These are phyloP conservation scores for Fusarium tricinctum DNA, from an alignment of 2,329 filamentous ascomycete species.

Conservation along the genomic window DNA sequence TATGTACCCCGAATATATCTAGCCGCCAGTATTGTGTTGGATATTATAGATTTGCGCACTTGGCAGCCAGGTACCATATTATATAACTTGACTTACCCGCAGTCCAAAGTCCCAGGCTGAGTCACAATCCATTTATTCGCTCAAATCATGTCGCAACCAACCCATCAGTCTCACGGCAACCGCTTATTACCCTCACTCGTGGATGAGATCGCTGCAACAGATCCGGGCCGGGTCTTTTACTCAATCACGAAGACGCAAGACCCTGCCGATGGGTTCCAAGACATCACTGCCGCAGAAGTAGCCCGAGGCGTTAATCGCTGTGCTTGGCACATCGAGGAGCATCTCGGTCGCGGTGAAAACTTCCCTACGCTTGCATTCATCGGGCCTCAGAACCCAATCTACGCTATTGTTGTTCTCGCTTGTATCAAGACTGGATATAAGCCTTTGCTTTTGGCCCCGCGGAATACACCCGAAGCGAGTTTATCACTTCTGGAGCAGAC, in stretches of 20 bases:
- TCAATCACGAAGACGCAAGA: conserved; percentile 53
- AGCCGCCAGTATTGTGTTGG: too few relatives aligned
- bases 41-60: too few relatives aligned
- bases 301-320: conserved; percentile 52
- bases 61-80: too few relatives aligned
- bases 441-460: conserved; percentile 52
- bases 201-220: conserved; percentile 42
- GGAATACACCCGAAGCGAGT: conserved; percentile 51
- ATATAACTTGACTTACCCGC: neutral
- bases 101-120: neutral
- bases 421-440: conserved; percentile 61
- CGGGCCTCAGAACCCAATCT: conserved; percentile 54
- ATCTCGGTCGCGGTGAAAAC: conserved; percentile 46
- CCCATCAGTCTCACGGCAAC: neutral
- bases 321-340: conserved; percentile 51
- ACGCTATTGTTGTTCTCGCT: conserved; percentile 56
- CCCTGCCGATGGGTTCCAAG: conserved; percentile 48
- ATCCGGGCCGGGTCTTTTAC: conserved; percentile 55
- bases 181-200: conserved; percentile 43
- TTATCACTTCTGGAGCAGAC: conserved; percentile 48
- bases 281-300: conserved; percentile 48
- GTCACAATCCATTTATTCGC: neutral
- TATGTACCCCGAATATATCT: too few relatives aligned
- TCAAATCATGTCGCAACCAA: neutral
- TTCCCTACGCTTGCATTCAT: conserved; percentile 56